These are phyloP conservation scores for Solanum tarapatanum DNA, from an alignment of 257 asterid species.

Conservation along the genomic window DNA sequence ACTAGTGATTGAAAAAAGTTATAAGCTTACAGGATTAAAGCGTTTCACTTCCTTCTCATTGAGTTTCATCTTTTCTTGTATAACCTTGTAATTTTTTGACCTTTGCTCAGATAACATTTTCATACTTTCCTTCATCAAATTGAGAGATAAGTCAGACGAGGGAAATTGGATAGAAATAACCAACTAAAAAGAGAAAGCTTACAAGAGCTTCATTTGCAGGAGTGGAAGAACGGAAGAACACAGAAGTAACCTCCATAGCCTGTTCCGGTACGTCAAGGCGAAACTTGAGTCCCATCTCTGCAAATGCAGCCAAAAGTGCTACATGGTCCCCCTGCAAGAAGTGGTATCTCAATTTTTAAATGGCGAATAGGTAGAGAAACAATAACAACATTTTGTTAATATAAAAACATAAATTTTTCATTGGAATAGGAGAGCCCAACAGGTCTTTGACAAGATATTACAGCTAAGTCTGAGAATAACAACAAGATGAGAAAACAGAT, in stretches of 20 bases:
- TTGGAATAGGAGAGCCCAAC: neutral
- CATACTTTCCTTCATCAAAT: slow-evolving; percentile 52
- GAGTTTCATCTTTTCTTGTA: slow-evolving; percentile 86
- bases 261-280: slow-evolving; percentile 93
- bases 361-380: neutral
- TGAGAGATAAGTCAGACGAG: slow-evolving; percentile 13
- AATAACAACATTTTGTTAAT: neutral
- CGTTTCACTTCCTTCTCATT: slow-evolving; percentile 75
- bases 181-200: slow-evolving; percentile 18
- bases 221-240: slow-evolving; percentile 79
- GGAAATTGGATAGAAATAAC: neutral
- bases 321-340: slow-evolving; percentile 85
- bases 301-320: slow-evolving; percentile 81
- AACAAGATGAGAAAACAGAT: neutral
- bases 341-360: neutral
- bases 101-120: slow-evolving; percentile 75
- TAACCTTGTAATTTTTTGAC: slow-evolving; percentile 49
- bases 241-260: slow-evolving; percentile 77
- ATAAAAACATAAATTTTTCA: neutral
- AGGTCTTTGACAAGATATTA: neutral
- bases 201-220: slow-evolving; percentile 84
- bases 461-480: neutral
- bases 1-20: slow-evolving; percentile 1
- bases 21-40: slow-evolving; percentile 82
- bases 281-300: slow-evolving; percentile 93